Conservation (phyloP, 2,329 filamentous ascomycete genomes). For the Clarireedia paspali region DNA sequence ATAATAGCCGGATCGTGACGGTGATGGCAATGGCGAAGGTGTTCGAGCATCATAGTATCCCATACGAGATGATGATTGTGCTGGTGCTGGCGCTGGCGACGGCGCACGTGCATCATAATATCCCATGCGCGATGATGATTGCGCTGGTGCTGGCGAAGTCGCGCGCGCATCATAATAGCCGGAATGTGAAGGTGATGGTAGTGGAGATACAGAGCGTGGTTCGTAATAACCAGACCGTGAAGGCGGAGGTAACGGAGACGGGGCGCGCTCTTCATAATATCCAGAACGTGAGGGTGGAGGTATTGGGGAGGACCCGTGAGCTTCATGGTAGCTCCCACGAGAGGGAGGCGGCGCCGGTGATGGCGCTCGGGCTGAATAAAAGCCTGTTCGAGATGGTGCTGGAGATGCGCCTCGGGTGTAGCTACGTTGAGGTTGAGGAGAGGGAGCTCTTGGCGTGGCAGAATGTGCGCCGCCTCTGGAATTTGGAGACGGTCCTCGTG, state of each 20-base stretch:
- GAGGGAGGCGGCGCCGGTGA: slow-evolving; percentile 11
- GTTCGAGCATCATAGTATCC: neutral
- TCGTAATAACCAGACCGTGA: neutral
- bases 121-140: neutral
- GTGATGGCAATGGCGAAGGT: neutral
- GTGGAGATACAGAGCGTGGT: neutral
- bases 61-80: neutral
- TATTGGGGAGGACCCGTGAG: slow-evolving; percentile 26
- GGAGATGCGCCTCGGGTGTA: slow-evolving; percentile 27
- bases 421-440: slow-evolving; percentile 23
- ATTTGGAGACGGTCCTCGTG: slow-evolving; percentile 22
- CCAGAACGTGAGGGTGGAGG: slow-evolving; percentile 17
- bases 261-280: slow-evolving; percentile 26
- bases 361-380: slow-evolving; percentile 1
- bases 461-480: slow-evolving; percentile 18
- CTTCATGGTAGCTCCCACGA: slow-evolving; percentile 31
- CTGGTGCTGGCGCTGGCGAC: neutral
- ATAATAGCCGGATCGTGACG: slow-evolving; percentile 12
- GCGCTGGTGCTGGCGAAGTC: neutral
- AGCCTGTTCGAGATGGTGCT: slow-evolving; percentile 10
- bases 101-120: neutral
- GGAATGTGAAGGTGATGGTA: neutral
- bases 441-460: slow-evolving; percentile 19
- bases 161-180: neutral
- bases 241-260: slow-evolving; percentile 15